These are phyloP conservation scores for Chlorella sp. DNA, from an alignment of 139 green algal genomes.

Conservation along the genomic window DNA sequence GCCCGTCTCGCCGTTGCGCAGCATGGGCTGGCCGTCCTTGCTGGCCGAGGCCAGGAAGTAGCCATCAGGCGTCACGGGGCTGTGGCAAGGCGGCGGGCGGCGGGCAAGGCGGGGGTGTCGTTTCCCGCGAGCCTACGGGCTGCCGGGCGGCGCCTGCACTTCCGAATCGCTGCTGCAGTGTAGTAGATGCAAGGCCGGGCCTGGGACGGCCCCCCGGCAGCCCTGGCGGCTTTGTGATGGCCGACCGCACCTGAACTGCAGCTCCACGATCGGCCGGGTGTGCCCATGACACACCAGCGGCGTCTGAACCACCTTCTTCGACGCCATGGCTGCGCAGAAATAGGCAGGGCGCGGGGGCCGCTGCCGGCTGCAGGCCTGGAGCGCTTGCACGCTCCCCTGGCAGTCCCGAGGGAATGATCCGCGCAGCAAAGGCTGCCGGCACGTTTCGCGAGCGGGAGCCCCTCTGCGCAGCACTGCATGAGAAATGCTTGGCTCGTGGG, in stretches of 20 bases:
- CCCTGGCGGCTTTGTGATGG: not conserved
- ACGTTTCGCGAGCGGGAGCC: too few species aligned
- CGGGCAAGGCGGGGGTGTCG: not conserved
- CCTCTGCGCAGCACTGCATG: too few species aligned
- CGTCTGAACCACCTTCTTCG: constrained; percentile 31
- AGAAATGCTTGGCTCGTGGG: too few species aligned
- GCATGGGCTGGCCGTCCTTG: constrained; percentile 98
- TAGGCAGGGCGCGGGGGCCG: too few species aligned
- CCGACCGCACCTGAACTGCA: constrained; percentile 88
- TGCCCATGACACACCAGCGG: constrained; percentile 97
- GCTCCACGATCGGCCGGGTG: constrained; percentile 91
- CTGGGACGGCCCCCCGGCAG: not conserved
- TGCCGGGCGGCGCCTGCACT: not conserved
- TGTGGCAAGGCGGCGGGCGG: constrained; percentile 42
- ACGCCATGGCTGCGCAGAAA: not conserved
- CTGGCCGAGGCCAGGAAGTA: constrained; percentile 93
- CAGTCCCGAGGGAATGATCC: too few species aligned
- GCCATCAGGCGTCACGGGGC: constrained; percentile 91
- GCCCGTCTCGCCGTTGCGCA: constrained; percentile 92
- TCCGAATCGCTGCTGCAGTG: not conserved
- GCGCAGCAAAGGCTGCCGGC: too few species aligned
- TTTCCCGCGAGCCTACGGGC: too few species aligned
- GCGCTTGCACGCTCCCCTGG: too few species aligned
- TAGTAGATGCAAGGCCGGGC: not conserved
- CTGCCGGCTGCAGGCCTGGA: too few species aligned